Base-by-base conservation (phyloP, 257 asterid genomes). In the Fraxinus excelsior region DNA sequence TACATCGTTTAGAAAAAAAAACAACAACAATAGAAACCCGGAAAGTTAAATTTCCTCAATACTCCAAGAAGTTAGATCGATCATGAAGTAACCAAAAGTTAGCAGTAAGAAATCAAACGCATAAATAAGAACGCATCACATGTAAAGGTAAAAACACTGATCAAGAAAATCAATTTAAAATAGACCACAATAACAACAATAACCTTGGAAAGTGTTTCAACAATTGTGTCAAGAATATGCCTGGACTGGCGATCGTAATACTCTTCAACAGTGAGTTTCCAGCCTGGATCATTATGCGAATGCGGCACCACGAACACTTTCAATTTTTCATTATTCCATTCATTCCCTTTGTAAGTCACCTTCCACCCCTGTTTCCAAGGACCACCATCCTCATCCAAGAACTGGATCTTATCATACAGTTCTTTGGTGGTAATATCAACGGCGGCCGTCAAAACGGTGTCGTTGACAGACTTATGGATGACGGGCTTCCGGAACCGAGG, bases 301-400 rank as follows among this genome's bases (percentile, higher is more conserved):
- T 96, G 99, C 18, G 99, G 99, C 13, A 93, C 98, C 75, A 96
- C 98, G 77, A 93, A 88, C 21, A 93, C 84, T 86, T 96, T 96
- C 90, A 96, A 78, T 76, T 93, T 96, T 94, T 96, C 99, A 64
- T 85, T 85, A 76, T 90, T 92, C 99, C 99, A 96, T 82, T 96
- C 99, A 67, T 83, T 85, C 78, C 97, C 98, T 76, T 88, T 89
- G 31, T 93, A 96, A 69, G 79, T 83, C 74, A 96, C 99, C 73
- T 91, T 86, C 99, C 99, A 96, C 11, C 98, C 99, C 81, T 96
- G 99, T 81, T 91, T 96, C 99, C 99, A 96, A 71, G 97, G 82
- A 1, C 99, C 98, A 4, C 99, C 99, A 58, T 96, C 99, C 87
- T 89, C 95, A 73, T 96, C 99, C 87, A 72, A 21, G 83, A 96